phyloP scores from a whole-genome alignment of 805 yeast genomes.

The Metschnikowia cubensis region DNA sequence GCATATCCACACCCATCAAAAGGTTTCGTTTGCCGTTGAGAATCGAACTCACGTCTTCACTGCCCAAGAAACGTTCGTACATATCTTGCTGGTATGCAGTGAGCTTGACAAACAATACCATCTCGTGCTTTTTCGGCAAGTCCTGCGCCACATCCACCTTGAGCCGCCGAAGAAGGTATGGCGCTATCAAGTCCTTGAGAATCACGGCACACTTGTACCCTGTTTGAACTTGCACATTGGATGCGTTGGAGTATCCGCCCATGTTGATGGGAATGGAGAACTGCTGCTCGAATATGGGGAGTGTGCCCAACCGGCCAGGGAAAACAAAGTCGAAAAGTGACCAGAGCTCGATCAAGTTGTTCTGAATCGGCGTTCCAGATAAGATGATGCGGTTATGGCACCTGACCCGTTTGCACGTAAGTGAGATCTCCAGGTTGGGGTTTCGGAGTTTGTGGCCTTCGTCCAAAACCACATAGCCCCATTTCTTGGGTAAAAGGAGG shows the following conservation, averaged over 20 bases:
- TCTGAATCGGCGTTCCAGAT: slow-evolving; percentile 96
- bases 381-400: slow-evolving; percentile 84
- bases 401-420: slow-evolving; percentile 77
- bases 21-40: slow-evolving; percentile 75
- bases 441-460: slow-evolving; percentile 97
- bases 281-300: slow-evolving; percentile 91
- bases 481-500: slow-evolving; percentile 56
- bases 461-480: slow-evolving; percentile 91
- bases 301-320: slow-evolving; percentile 91
- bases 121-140: slow-evolving; percentile 86
- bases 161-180: slow-evolving; percentile 80
- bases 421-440: slow-evolving; percentile 84
- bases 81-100: slow-evolving; percentile 72
- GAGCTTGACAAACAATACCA: slow-evolving; percentile 86
- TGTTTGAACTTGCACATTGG: slow-evolving; percentile 92
- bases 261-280: slow-evolving; percentile 88
- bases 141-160: slow-evolving; percentile 95
- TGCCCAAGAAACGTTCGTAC: slow-evolving; percentile 69
- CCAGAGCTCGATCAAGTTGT: slow-evolving; percentile 90
- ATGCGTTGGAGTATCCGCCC: slow-evolving; percentile 98
- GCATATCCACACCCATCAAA: slow-evolving; percentile 81
- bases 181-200: slow-evolving; percentile 80
- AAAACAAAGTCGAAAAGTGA: slow-evolving; percentile 90
- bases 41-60: slow-evolving; percentile 71
- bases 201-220: slow-evolving; percentile 96